Base-by-base conservation (phyloP, 768 basidiomycete species). In the Serendipita sp. region DNA sequence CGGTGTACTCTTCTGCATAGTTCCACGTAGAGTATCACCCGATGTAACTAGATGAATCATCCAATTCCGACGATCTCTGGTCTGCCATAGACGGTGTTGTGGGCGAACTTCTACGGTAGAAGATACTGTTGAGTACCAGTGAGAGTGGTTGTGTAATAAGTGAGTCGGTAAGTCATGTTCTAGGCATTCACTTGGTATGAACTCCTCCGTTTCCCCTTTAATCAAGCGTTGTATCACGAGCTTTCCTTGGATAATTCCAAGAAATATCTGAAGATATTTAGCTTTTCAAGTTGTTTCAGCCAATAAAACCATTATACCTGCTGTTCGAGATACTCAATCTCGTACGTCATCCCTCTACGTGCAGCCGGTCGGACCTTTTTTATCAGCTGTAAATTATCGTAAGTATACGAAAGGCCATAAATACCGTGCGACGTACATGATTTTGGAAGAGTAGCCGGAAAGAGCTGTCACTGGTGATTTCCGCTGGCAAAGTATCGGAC, bases 361-460 rank as follows among this genome's bases (percentile, higher is more conserved):
- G n/a, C n/a, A 40, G 40, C 40, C 40, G 40, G 40, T 40, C 40
- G 40, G 8, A 31, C n/a, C 5, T 18, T 50, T 50, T n/a, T 50
- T 5, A 50, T 50, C n/a, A 31, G 6, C n/a, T 50, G 18, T 8
- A 50, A 31, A n/a, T 31, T 6, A n/a, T 31, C n/a, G 29, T 31
- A 6, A 5, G 48, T n/a, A 31, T 18, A 1, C 6, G n/a, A 50
- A 5, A 44, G 31, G 2, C 36, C 23, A 2, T 16, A 34, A 15
- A 36, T 48, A 50, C 29, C 13, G 29, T 53, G 23, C 3, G 50
- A 68, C 71, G 40, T 66, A 77, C 78, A 64, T 72, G 40, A 40
- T 72, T 71, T 33, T 60, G 55, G 45, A 81, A 74, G 18, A 79
- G 64, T 5, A 72, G 69, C 11, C 44, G 52, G 64, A 77, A 80